Percentiles rank a stretch among this genome's conserved stretches.
Conservation (phyloP, 2,329 filamentous ascomycete species). For the Ophiostoma sp. region DNA sequence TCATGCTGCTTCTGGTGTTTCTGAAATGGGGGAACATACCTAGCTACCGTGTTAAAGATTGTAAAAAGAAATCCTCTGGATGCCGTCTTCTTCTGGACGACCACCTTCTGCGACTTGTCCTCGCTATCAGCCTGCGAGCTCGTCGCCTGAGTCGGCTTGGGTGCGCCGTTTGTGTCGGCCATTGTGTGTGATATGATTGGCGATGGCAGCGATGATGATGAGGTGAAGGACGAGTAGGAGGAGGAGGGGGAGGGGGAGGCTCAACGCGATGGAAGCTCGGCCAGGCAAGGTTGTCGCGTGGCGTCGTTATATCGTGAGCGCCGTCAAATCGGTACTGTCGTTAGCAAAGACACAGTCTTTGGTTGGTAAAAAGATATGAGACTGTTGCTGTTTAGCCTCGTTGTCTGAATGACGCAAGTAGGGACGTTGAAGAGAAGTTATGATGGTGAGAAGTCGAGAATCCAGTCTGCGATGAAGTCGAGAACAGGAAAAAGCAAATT, state of each 20-base stretch:
- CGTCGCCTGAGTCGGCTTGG: conserved; percentile 12
- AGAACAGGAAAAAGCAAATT: neutral
- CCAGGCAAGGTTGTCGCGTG: neutral
- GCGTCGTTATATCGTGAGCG: neutral
- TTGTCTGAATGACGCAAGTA: neutral
- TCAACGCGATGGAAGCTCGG: conserved; percentile 13
- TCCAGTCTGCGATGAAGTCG: neutral
- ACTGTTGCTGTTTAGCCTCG: neutral
- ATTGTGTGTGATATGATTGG: conserved; percentile 4
- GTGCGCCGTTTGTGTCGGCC: conserved; percentile 19
- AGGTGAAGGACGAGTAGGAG: conserved; percentile 8
- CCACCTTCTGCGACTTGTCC: neutral
- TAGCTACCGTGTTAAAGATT: conserved; percentile 21
- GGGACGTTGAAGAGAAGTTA: neutral
- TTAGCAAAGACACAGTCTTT: conserved; percentile 12
- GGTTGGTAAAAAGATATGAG: neutral
- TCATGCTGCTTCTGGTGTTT: too few relatives aligned
- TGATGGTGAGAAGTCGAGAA: neutral
- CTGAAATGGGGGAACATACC: conserved; percentile 11
- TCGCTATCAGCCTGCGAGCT: conserved; percentile 4
- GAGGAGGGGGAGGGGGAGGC: neutral
- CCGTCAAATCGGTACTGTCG: neutral
- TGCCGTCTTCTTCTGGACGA: neutral
- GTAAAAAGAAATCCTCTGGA: conserved; percentile 16
- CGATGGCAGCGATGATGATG: neutral